Percentiles rank a stretch among this genome's conserved stretches.
These are phyloP conservation scores for Linaria vulgaris DNA, from an alignment of 257 asterid genomes.

Conservation along the genomic window DNA sequence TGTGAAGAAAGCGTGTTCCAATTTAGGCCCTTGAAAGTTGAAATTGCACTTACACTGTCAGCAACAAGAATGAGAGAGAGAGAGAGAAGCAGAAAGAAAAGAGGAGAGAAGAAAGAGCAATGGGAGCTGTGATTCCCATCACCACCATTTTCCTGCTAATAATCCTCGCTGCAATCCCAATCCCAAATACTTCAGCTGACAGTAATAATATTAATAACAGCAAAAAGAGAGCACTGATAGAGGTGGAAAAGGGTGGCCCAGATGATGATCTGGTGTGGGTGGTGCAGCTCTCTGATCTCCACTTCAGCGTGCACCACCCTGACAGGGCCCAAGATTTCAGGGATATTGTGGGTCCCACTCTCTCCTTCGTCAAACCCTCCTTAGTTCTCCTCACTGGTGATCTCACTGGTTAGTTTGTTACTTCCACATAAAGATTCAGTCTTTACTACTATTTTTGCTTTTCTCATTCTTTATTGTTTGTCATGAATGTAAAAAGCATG, in stretches of 20 bases:
- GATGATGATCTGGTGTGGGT: constrained; percentile 89
- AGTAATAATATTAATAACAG: constrained; percentile 19
- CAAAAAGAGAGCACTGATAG: constrained; percentile 35
- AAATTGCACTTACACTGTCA: too few relatives aligned
- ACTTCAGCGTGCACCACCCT: constrained; percentile 91
- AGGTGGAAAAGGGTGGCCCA: constrained; percentile 49
- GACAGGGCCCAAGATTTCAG: constrained; percentile 70
- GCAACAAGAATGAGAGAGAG: background rate
- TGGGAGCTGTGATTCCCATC: constrained; percentile 31
- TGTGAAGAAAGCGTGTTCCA: too few relatives aligned
- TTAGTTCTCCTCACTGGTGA: constrained; percentile 96
- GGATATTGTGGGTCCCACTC: constrained; percentile 62
- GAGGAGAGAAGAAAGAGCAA: constrained; percentile 15
- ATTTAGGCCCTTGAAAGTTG: too few relatives aligned
- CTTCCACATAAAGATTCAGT: background rate
- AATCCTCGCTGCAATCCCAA: constrained; percentile 1
- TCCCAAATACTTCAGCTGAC: constrained; percentile 11
- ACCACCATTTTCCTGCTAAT: constrained; percentile 32
- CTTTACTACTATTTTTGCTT: background rate
- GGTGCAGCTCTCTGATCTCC: constrained; percentile 98
- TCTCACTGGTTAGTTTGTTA: constrained; percentile 67
- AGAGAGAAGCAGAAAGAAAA: constrained; percentile 4
- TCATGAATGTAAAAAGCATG: background rate
- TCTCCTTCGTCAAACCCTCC: constrained; percentile 79
- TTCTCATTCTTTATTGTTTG: background rate